phyloP scores from a whole-genome alignment of 345 rosid genomes.

The Bretschneidera sinensis region DNA sequence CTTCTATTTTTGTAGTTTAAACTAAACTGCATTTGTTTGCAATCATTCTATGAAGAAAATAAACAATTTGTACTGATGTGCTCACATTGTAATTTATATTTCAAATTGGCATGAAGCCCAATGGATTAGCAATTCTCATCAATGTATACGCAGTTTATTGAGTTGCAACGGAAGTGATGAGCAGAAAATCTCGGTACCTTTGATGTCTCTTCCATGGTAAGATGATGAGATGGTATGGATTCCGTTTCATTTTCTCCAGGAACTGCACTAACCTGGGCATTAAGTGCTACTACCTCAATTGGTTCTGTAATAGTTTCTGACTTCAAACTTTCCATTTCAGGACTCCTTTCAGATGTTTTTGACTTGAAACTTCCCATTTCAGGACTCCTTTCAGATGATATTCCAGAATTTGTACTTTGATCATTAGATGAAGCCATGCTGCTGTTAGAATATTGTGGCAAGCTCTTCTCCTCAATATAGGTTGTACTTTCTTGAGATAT shows the following conservation, averaged over 20 bases:
- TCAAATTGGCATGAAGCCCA: too few species aligned
- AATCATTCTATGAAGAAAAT: too few species aligned
- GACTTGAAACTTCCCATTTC: constrained; percentile 27
- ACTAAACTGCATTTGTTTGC: too few species aligned
- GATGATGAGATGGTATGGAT: constrained; percentile 16
- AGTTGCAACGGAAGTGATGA: background rate
- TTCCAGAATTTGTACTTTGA: constrained; percentile 23
- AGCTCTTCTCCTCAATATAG: constrained; percentile 27
- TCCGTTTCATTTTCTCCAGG: constrained; percentile 22
- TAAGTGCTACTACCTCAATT: constrained; percentile 29
- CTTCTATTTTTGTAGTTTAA: too few species aligned
- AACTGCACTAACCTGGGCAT: constrained; percentile 21
- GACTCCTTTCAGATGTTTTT: constrained; percentile 28
- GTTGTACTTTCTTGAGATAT: constrained; percentile 24
- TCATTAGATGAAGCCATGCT: constrained; percentile 25
- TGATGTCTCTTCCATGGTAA: constrained; percentile 17
- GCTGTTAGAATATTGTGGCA: constrained; percentile 18
- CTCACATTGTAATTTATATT: too few species aligned
- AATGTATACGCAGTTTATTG: too few species aligned
- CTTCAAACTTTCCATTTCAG: constrained; percentile 24
- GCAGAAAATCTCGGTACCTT: constrained; percentile 13
- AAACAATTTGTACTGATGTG: too few species aligned
- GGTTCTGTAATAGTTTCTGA: constrained; percentile 30
- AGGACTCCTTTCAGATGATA: constrained; percentile 25
- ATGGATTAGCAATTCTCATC: too few species aligned